Evolutionary conservation across 2,329 filamentous ascomycete genomes (phyloP), one percentile per base, ranked within the genome.

Genomic region (Metarhizium rileyi): DNA sequence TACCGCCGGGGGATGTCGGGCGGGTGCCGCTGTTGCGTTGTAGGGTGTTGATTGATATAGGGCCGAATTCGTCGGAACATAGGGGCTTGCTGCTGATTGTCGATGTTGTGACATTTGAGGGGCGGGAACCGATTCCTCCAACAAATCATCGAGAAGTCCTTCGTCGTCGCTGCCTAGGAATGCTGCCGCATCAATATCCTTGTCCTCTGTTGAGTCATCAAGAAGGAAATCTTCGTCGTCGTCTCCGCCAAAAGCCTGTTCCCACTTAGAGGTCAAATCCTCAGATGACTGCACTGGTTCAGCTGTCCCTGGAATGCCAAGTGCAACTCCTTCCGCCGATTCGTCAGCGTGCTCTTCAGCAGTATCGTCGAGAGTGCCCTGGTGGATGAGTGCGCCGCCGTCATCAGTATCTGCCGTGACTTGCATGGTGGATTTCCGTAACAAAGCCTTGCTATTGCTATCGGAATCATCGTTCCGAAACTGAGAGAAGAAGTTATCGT

Each of bases 141-240:
- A 74, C 50, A 90, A 90, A 6, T 95, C 84, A 9, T 57, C 55
- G 2, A 96, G 70, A 52, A 96, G 86, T 0, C 88, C 90, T 60
- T 90, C 86, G 55, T 87, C 87, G 63, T 95, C 90, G 56, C 90
- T 90, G 43, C 86, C 81, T 55, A 90, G 83, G 56, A 91, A 82
- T 1, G 76, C 75, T 25, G 78, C 70, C 1, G 81, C 75, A 56
- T 87, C 83, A 18, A 86, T 60, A 48, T 74, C 74, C 27, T 65
- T 61, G 9, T 52, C 56, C 30, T 70, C 70, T 25, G 66, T 62
- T 14, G 74, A 68, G 28, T 87, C 81, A 9, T 81, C 78, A 3
- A 82, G 64, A 12, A 87, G 72, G 40, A 83, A 76, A 23, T 74
- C 74, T 23, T 83, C 82, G 53, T 89, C 81, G 52, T 89, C 81